Conservation (phyloP, 1,284 basidiomycete genomes). For the Fomes fomentarius region DNA sequence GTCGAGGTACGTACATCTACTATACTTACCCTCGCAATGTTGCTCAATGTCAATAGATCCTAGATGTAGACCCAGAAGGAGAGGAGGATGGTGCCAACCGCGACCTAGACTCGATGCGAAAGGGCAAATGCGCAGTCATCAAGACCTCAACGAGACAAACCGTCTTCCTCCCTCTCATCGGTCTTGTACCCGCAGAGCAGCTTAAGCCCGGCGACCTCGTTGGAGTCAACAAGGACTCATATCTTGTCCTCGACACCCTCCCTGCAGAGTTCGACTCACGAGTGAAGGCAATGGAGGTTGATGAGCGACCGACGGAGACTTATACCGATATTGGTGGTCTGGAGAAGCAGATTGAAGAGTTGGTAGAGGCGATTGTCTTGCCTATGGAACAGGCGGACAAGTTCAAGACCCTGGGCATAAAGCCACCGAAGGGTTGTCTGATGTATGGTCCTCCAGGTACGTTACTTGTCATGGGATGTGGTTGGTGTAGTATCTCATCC, state of each 20-base stretch:
- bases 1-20: conserved; percentile 71
- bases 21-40: neutral
- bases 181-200: conserved; percentile 90
- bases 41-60: conserved; percentile 60
- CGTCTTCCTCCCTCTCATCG: conserved; percentile 97
- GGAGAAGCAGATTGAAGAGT: conserved; percentile 84
- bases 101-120: conserved; percentile 92
- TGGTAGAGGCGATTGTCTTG: conserved; percentile 80
- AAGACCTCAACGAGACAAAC: conserved; percentile 99
- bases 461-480: conserved; percentile 17
- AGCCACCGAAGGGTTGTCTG: conserved; percentile 76
- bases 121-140: conserved; percentile 98
- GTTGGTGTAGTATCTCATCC: neutral
- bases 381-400: conserved; percentile 84
- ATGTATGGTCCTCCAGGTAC: conserved; percentile 82
- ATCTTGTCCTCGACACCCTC: conserved; percentile 91
- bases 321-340: conserved; percentile 83
- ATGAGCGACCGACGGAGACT: conserved; percentile 78
- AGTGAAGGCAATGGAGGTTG: conserved; percentile 94
- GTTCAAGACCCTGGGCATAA: conserved; percentile 84
- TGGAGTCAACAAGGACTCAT: conserved; percentile 99
- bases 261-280: conserved; percentile 80
- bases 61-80: conserved; percentile 92
- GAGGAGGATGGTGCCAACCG: conserved; percentile 94
- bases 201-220: conserved; percentile 94